phyloP scores from a whole-genome alignment of 768 basidiomycete genomes.

The Auriscalpium microsporum region DNA sequence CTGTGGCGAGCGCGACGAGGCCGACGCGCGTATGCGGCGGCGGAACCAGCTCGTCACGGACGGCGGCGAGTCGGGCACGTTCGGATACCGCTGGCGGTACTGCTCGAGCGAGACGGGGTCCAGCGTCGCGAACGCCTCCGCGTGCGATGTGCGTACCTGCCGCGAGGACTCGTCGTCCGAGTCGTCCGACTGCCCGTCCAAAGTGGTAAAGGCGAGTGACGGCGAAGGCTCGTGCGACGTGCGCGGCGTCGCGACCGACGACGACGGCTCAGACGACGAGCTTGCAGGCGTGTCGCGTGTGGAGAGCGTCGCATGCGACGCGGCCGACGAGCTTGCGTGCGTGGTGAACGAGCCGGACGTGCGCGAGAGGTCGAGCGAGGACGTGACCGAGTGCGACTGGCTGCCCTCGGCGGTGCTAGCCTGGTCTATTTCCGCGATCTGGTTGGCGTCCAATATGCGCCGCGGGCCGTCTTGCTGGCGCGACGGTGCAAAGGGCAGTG shows the following conservation, averaged over 20 bases:
- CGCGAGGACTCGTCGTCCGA: slow-evolving; percentile 12
- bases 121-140: slow-evolving; percentile 29
- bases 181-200: slow-evolving; percentile 11
- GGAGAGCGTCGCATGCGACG: neutral
- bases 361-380: slow-evolving; percentile 8
- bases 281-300: neutral
- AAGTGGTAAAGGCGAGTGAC: neutral
- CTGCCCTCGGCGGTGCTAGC: neutral
- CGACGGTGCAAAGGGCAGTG: neutral
- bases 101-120: slow-evolving; percentile 18
- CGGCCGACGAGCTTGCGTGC: neutral
- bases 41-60: slow-evolving; percentile 5
- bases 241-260: slow-evolving; percentile 2
- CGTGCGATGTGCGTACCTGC: slow-evolving; percentile 23
- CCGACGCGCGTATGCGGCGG: slow-evolving; percentile 7
- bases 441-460: neutral
- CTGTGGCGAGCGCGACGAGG: slow-evolving; percentile 10
- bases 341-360: slow-evolving; percentile 4
- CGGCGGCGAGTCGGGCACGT: neutral
- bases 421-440: neutral
- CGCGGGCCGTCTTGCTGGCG: neutral
- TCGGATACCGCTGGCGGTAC: slow-evolving; percentile 14
- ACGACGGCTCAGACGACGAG: slow-evolving; percentile 1
- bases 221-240: slow-evolving; percentile 1
- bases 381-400: neutral